Percentiles rank a stretch among this genome's conserved stretches.
Evolutionary conservation across 2,329 filamentous ascomycete species (phyloP).

Genomic region (Botrytis tulipae): DNA sequence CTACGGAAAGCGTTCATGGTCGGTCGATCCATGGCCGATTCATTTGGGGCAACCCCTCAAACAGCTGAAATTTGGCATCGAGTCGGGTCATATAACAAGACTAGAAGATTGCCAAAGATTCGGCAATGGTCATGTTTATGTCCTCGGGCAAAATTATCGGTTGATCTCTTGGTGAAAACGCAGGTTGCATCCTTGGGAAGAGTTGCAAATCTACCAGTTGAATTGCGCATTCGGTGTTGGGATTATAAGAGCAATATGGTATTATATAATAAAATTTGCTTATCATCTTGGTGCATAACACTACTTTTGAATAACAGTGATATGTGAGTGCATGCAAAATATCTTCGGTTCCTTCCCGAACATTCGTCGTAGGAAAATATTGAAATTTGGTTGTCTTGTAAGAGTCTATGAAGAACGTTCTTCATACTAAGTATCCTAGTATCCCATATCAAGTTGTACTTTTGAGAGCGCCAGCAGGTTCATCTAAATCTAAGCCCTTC

Average conservation of each 20-base stretch:
- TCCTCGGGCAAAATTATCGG: not conserved
- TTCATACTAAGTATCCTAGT: not conserved
- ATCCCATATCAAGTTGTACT: not conserved
- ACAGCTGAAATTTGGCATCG: not conserved
- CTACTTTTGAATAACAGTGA: not conserved
- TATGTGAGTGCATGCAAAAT: not conserved
- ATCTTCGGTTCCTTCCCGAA: not conserved
- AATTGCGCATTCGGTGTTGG: not conserved
- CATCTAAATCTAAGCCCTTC: too few species aligned
- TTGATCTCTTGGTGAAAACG: not conserved
- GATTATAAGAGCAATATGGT: not conserved
- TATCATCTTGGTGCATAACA: not conserved
- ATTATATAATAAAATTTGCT: not conserved
- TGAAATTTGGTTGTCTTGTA: not conserved
- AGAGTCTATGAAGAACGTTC: not conserved
- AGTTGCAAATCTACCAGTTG: not conserved
- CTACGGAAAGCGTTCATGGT: not conserved
- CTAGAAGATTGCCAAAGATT: not conserved
- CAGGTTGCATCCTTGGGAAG: not conserved
- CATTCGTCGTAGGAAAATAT: not conserved
- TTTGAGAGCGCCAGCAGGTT: not conserved
- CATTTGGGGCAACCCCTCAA: not conserved
- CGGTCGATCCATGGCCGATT: not conserved
- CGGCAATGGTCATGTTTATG: not conserved
- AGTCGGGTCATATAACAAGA: not conserved